Conservation (phyloP, 2,329 filamentous ascomycete species). For the Harringtonia aguacate region DNA sequence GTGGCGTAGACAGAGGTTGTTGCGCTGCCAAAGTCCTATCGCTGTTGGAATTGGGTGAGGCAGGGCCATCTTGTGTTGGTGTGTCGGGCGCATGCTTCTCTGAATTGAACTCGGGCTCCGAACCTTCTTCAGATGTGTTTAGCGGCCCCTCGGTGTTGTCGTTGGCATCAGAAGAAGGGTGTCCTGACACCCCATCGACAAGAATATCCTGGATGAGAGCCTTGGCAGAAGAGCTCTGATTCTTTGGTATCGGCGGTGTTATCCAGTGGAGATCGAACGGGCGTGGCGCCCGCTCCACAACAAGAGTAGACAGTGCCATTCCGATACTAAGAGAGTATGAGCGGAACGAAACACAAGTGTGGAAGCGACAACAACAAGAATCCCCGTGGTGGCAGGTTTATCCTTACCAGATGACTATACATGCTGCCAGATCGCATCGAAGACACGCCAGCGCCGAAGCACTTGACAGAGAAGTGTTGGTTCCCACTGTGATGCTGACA, state of each 20-base stretch:
- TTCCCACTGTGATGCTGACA: slow-evolving; percentile 14
- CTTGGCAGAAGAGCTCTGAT: slow-evolving; percentile 6
- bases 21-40: too few relatives aligned
- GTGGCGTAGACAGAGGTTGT: not conserved
- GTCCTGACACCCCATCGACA: slow-evolving; percentile 9
- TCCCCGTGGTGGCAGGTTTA: too few relatives aligned
- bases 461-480: not conserved
- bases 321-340: slow-evolving; percentile 3
- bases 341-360: too few relatives aligned
- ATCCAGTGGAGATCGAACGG: slow-evolving; percentile 15
- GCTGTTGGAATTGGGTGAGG: too few relatives aligned
- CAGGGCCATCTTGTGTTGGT: too few relatives aligned
- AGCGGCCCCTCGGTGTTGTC: not conserved
- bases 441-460: not conserved
- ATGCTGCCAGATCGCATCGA: slow-evolving; percentile 8
- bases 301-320: slow-evolving; percentile 4
- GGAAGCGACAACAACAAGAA: too few relatives aligned
- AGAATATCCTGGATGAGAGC: slow-evolving; percentile 9
- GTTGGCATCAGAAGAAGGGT: not conserved
- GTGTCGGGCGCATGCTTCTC: too few relatives aligned
- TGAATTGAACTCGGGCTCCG: not conserved
- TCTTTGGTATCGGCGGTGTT: slow-evolving; percentile 8
- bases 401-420: slow-evolving; percentile 8
- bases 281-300: slow-evolving; percentile 8
- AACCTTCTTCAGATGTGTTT: not conserved